phyloP scores from a whole-genome alignment of 2,329 filamentous ascomycete genomes.

The Microthyrium microscopicum region DNA sequence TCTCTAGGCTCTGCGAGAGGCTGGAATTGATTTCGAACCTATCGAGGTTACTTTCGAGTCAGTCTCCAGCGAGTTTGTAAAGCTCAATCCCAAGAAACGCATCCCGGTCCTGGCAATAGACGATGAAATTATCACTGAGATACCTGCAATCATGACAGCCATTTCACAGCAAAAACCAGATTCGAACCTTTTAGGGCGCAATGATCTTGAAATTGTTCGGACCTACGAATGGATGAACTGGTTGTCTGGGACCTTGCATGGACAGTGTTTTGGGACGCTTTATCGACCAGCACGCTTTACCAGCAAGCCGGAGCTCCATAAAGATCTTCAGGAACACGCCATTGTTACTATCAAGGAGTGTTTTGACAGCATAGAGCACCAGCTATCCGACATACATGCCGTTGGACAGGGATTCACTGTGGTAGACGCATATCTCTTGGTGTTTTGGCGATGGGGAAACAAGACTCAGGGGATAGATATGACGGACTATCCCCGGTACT shows the following conservation, averaged over 20 bases:
- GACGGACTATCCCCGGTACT: not conserved
- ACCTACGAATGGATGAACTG: not conserved
- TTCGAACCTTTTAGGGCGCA: not conserved
- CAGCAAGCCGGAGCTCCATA: not conserved
- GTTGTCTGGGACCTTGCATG: not conserved
- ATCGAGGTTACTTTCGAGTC: too few species aligned
- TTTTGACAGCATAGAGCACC: not conserved
- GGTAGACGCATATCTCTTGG: not conserved
- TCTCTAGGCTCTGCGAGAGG: too few species aligned
- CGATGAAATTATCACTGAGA: not conserved
- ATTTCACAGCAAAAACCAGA: not conserved
- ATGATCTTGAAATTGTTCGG: not conserved
- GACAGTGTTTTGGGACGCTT: not conserved
- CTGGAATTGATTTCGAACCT: not conserved
- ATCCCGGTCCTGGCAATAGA: not conserved
- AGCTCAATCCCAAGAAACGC: not conserved
- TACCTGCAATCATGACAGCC: not conserved
- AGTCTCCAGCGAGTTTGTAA: not conserved
- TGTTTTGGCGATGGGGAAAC: not conserved
- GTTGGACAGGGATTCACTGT: not conserved
- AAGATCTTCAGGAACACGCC: not conserved
- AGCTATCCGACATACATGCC: not conserved
- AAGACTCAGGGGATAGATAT: not conserved
- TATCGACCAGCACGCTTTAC: not conserved
- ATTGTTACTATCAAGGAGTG: not conserved